A percentile compares a stretch with the other conserved stretches of the same genome.
Conservation (phyloP, 2,329 filamentous ascomycete genomes). For the Nigrograna mackinnonii region DNA sequence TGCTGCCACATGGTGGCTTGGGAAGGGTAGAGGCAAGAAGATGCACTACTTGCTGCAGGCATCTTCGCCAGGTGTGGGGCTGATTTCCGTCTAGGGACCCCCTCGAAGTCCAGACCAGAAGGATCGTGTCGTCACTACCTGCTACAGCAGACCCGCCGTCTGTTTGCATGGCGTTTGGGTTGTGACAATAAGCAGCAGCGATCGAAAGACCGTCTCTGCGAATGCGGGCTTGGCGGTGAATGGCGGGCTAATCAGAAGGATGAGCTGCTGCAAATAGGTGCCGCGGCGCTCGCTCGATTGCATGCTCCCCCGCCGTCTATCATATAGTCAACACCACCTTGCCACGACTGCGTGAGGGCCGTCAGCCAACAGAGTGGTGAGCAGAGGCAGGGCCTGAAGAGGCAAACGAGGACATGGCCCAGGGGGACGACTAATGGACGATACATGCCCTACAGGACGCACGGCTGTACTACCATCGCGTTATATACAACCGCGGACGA, state of each 20-base stretch:
- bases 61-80: conserved; percentile 29
- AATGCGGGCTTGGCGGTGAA: conserved; percentile 24
- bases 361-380: too few relatives aligned
- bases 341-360: too few relatives aligned
- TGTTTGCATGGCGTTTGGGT: conserved; percentile 31
- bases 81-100: conserved; percentile 25
- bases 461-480: conserved; percentile 20
- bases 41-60: conserved; percentile 1
- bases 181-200: conserved; percentile 28
- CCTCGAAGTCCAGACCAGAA: conserved; percentile 18
- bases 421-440: conserved; percentile 27
- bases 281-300: conserved; percentile 25
- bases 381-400: too few relatives aligned
- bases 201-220: conserved; percentile 20
- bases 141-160: conserved; percentile 23
- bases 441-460: conserved; percentile 19
- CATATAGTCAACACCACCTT: too few relatives aligned
- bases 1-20: conserved; percentile 9
- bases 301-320: conserved; percentile 28
- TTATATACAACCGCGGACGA: conserved; percentile 23
- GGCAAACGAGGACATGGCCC: conserved; percentile 9
- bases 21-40: too few relatives aligned
- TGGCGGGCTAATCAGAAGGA: conserved; percentile 22
- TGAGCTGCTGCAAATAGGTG: conserved; percentile 20
- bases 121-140: conserved; percentile 28